Percentiles rank a stretch among this genome's conserved stretches.
Evolutionary conservation across 129 eudicot genomes (phyloP).

Genomic region (Arctium minus): DNA sequence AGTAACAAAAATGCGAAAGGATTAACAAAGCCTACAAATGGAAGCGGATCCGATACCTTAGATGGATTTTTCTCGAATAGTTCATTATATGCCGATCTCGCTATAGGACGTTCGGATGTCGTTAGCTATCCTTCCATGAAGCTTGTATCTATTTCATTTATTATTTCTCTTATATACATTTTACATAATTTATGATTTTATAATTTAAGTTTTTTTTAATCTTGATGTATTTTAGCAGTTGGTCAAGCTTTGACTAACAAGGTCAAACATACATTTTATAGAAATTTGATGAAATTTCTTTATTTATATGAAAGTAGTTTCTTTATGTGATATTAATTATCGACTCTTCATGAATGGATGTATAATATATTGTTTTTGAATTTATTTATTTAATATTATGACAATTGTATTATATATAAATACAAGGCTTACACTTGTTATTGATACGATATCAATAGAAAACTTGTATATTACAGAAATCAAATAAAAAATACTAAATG

Average conservation of each 20-base stretch:
- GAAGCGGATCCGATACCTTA: slow-evolving; percentile 20
- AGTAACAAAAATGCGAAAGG: slow-evolving; percentile 39
- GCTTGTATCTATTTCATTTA: neutral
- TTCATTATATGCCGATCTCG: slow-evolving; percentile 63
- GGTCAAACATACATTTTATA: neutral
- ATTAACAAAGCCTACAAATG: slow-evolving; percentile 28
- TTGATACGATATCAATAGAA: too few species aligned
- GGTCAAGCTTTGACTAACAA: neutral
- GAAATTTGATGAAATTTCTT: neutral
- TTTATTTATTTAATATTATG: too few species aligned
- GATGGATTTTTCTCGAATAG: slow-evolving; percentile 55
- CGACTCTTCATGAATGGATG: too few species aligned
- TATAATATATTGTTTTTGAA: too few species aligned
- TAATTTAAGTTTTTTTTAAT: neutral
- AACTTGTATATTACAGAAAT: too few species aligned
- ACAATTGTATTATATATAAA: too few species aligned
- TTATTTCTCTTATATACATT: neutral
- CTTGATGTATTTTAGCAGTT: slow-evolving; percentile 1
- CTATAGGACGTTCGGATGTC: slow-evolving; percentile 33
- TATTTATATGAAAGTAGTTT: neutral
- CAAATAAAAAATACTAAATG: too few species aligned
- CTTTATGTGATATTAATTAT: too few species aligned
- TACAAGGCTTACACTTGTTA: too few species aligned
- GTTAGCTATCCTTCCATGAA: slow-evolving; percentile 7
- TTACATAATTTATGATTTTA: neutral